phyloP scores from a whole-genome alignment of 176 grass and related monocot species.

The Triticum dicoccoides region DNA sequence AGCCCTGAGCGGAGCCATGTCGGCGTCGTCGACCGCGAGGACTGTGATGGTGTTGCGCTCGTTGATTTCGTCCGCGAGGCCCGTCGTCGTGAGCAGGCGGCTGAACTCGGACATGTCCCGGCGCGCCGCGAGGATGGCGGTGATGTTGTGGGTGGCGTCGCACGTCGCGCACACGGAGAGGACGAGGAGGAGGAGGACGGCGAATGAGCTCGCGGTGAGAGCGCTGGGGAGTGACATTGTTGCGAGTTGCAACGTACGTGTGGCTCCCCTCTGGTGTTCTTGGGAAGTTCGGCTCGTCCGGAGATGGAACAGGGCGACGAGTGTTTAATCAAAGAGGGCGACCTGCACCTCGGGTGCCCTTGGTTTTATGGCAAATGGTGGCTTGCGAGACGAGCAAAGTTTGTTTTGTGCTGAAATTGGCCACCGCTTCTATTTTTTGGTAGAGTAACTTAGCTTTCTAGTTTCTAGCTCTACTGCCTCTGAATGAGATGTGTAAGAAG shows the following conservation, averaged over 20 bases:
- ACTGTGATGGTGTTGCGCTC: conserved; percentile 66
- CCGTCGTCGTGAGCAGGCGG: conserved; percentile 46
- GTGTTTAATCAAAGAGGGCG: not conserved
- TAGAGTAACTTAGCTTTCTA: not conserved
- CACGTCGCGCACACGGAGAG: conserved; percentile 5
- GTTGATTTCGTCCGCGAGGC: conserved; percentile 60
- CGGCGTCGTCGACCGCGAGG: conserved; percentile 48
- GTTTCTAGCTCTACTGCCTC: not conserved
- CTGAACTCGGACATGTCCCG: conserved; percentile 61
- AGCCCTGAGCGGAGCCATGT: conserved; percentile 33
- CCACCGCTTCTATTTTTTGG: not conserved
- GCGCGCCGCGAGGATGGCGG: conserved; percentile 55
- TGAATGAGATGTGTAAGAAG: not conserved
- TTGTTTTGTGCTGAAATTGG: not conserved
- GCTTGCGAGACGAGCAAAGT: not conserved
- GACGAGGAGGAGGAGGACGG: not conserved
- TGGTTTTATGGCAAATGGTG: conserved; percentile 32
- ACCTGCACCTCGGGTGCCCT: not conserved
- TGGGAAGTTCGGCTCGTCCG: not conserved
- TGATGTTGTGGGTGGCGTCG: conserved; percentile 52
- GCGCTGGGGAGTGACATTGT: conserved; percentile 18
- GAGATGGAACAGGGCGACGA: conserved; percentile 3
- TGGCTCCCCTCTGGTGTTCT: not conserved
- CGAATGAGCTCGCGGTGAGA: not conserved
- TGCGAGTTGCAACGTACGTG: not conserved